Evolutionary conservation across 371 early-diverging fungal genomes (phyloP), one percentile per base, ranked within the genome.

Genomic region (Mucor mucedo): DNA sequence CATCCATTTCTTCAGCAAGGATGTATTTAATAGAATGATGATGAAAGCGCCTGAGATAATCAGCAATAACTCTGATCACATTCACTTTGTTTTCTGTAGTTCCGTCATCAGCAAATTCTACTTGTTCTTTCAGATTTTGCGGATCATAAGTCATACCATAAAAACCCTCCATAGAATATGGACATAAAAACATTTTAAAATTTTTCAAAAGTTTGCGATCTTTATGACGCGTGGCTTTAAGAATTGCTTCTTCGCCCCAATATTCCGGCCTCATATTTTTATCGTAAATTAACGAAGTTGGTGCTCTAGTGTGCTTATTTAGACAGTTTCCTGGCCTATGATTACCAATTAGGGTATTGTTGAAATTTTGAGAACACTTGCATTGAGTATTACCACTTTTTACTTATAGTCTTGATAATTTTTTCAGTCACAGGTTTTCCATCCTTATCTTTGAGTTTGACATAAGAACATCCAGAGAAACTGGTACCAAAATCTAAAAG

Each of bases 401-500:
- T 2, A 8, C 21, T 21, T 5, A 57, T 45, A 6, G 57, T 21
- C 9, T 41, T 44, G 8, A 57, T 57, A 6, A 1, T 35, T 8
- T 35, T 35, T 5, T 4, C 2, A 1, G 5, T 6, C 8, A 11
- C n/a, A 0, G 27, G 10, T 1, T 28, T 8, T 1, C 2, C 3
- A 1, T 48, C 35, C 16, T 38, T 6, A 0, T 5, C 14, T 35
- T 35, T 29, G 16, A 35, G 16, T 4, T 57, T n/a, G 27, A 70
- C 68, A 56, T 72, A 77, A 33, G 72, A 74, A 33, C 77, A 77
- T 32, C 77, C 77, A 27, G 82, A 81, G 55, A 69, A 81, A 1
- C 82, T 82, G 16, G 82, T 81, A 40, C 82, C 84, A 72, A 84
- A 84, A 75, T 84, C 84, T 72, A 72, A 13, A 1, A 13, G 42